Conservation (phyloP, 495 filamentous ascomycete species). For the Annulohypoxylon nitens region DNA sequence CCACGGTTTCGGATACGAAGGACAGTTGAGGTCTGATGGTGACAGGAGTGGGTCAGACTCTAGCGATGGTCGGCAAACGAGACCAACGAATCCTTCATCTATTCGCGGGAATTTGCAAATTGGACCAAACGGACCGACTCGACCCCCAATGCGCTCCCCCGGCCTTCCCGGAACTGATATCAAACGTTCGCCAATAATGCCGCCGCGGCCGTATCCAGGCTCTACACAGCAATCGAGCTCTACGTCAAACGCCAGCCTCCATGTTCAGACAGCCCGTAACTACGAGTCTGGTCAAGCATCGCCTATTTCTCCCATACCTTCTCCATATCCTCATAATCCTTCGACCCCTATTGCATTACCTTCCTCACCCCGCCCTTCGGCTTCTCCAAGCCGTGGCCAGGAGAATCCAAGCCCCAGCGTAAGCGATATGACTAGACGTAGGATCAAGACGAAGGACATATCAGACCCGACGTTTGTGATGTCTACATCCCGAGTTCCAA, state of each 20-base stretch:
- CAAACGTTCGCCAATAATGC: slow-evolving; percentile 60
- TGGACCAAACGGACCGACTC: slow-evolving; percentile 46
- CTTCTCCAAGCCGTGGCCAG: slow-evolving; percentile 45
- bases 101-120: slow-evolving; percentile 45
- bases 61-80: slow-evolving; percentile 61
- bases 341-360: slow-evolving; percentile 61
- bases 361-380: slow-evolving; percentile 52
- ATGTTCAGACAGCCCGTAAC: slow-evolving; percentile 49
- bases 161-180: slow-evolving; percentile 60
- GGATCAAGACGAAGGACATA: slow-evolving; percentile 80
- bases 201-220: slow-evolving; percentile 62
- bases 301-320: slow-evolving; percentile 60
- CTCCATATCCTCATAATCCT: slow-evolving; percentile 69
- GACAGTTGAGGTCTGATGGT: slow-evolving; percentile 55
- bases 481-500: slow-evolving; percentile 78
- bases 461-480: slow-evolving; percentile 87
- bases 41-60: slow-evolving; percentile 75
- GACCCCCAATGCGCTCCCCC: slow-evolving; percentile 57
- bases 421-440: slow-evolving; percentile 67
- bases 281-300: slow-evolving; percentile 58
- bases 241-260: slow-evolving; percentile 50
- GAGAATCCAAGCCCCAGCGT: slow-evolving; percentile 39
- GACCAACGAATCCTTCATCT: slow-evolving; percentile 57
- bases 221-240: slow-evolving; percentile 44
- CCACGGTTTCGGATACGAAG: slow-evolving; percentile 47